Conservation (phyloP, 73 alveolate genomes). For the Tetrahymena elliotti region DNA sequence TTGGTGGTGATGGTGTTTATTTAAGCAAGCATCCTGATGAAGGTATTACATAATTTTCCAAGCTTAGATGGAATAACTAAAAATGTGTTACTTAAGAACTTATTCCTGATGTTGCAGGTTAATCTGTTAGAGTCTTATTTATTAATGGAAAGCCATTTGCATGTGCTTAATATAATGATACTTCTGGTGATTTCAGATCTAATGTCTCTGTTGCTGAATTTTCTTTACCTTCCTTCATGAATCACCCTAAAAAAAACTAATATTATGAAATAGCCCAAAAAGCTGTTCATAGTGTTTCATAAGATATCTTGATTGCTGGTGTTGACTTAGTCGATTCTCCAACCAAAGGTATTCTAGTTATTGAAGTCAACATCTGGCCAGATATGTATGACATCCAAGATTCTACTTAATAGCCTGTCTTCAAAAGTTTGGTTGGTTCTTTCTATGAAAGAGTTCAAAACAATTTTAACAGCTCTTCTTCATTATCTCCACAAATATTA, state of each 20-base stretch:
- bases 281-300: constrained; percentile 12
- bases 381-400: constrained; percentile 22
- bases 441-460: neutral
- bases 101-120: constrained; percentile 25
- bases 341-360: neutral
- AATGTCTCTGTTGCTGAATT: constrained; percentile 18
- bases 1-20: constrained; percentile 40
- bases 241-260: neutral
- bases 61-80: constrained; percentile 13
- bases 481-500: neutral
- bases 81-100: constrained; percentile 1
- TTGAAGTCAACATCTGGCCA: constrained; percentile 41
- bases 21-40: constrained; percentile 18
- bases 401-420: neutral
- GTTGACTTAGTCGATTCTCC: constrained; percentile 30
- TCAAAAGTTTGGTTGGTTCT: neutral
- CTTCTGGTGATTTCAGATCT: constrained; percentile 19
- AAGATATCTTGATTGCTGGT: constrained; percentile 11
- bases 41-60: constrained; percentile 7
- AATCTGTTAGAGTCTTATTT: constrained; percentile 13
- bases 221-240: neutral
- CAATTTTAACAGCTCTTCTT: neutral
- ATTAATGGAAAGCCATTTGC: constrained; percentile 16
- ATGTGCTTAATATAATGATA: constrained; percentile 12
- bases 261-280: constrained; percentile 14